phyloP scores from a whole-genome alignment of 106 monocot genomes.

The Platanthera zijinensis region DNA sequence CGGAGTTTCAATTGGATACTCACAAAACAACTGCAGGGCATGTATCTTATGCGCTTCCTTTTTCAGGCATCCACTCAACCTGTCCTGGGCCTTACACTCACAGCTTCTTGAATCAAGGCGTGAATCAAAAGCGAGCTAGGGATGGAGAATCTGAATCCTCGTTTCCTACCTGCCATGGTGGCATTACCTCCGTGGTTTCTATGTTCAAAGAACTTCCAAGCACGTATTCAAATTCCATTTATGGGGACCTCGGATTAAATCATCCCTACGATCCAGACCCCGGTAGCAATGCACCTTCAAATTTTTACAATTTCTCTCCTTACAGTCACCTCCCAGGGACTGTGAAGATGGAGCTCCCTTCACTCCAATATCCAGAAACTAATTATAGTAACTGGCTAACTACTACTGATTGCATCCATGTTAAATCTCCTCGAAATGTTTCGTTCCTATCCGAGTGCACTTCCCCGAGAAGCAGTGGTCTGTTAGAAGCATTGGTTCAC shows the following conservation, averaged over 20 bases:
- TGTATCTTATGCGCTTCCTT: constrained; percentile 22
- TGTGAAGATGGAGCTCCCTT: constrained; percentile 97
- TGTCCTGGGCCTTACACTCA: background rate
- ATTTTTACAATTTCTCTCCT: constrained; percentile 68
- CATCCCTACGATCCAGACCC: constrained; percentile 11
- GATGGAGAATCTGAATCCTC: constrained; percentile 10
- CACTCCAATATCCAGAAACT: constrained; percentile 74
- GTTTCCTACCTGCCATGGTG: constrained; percentile 7
- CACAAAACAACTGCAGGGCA: constrained; percentile 8
- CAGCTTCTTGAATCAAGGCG: background rate
- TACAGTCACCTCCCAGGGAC: constrained; percentile 31
- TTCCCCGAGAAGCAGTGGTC: constrained; percentile 35
- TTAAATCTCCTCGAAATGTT: constrained; percentile 22
- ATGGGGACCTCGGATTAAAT: constrained; percentile 21
- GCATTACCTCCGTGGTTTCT: constrained; percentile 1
- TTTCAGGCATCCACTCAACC: background rate
- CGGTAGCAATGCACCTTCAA: constrained; percentile 47
- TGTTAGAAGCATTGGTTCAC: constrained; percentile 47
- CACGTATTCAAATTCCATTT: constrained; percentile 13
- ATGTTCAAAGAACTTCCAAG: constrained; percentile 10
- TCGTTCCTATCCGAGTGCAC: constrained; percentile 20
- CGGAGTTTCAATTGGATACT: constrained; percentile 17
- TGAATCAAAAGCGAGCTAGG: background rate
- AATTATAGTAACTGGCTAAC: constrained; percentile 19
- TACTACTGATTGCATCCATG: constrained; percentile 12